Conservation (phyloP, 139 green algal species). For the Chlamydomonas schloesseri region DNA sequence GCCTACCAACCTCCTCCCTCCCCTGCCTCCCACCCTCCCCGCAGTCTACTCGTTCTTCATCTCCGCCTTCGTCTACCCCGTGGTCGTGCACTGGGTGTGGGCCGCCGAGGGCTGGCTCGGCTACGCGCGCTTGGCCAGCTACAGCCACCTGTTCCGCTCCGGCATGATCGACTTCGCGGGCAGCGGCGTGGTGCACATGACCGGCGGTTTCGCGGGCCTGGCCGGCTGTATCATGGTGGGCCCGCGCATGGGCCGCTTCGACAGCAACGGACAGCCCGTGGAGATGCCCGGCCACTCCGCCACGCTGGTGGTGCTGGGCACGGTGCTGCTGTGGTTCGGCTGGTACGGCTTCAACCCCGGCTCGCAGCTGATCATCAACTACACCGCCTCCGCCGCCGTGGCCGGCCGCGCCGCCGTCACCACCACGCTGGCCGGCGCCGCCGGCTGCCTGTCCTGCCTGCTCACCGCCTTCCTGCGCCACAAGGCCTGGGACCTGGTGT, state of each 20-base stretch:
- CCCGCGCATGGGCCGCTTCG: constrained; percentile 93
- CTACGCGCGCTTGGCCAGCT: constrained; percentile 53
- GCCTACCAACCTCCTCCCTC: background rate
- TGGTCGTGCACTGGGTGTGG: constrained; percentile 82
- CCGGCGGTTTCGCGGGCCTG: constrained; percentile 72
- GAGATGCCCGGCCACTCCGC: constrained; percentile 76
- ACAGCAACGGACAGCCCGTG: constrained; percentile 80
- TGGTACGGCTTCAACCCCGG: constrained; percentile 92
- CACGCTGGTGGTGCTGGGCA: constrained; percentile 70
- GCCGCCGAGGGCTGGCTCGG: constrained; percentile 68
- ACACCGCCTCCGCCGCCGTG: background rate
- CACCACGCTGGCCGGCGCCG: constrained; percentile 84
- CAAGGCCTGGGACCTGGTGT: constrained; percentile 80
- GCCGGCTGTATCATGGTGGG: constrained; percentile 86
- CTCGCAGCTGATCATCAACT: constrained; percentile 70
- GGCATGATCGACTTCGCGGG: constrained; percentile 87
- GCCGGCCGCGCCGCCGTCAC: constrained; percentile 76
- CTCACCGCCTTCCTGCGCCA: constrained; percentile 50
- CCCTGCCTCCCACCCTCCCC: background rate
- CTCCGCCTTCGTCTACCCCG: constrained; percentile 80
- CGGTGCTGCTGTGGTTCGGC: constrained; percentile 84
- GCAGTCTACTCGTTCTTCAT: constrained; percentile 69
- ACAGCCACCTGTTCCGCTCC: constrained; percentile 59
- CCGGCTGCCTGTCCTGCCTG: constrained; percentile 71
- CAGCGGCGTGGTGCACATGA: constrained; percentile 83